Evolutionary conservation across 768 basidiomycete genomes (phyloP).

Genomic region (Psilocybe subaeruginosa): DNA sequence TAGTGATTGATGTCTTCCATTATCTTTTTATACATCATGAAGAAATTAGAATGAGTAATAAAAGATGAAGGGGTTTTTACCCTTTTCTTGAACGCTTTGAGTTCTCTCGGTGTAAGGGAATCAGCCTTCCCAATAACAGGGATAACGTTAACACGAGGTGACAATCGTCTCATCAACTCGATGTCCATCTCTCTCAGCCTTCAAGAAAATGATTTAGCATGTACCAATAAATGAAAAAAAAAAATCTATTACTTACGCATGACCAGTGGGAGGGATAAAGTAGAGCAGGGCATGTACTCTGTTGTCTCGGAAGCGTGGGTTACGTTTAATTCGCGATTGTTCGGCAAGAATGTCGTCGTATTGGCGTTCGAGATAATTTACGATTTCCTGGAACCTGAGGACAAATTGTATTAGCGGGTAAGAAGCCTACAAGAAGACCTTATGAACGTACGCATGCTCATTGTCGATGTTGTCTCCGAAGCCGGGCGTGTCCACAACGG

Average conservation of each 20-base stretch:
- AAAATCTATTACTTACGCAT: slow-evolving; percentile 56
- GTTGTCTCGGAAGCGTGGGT: slow-evolving; percentile 90
- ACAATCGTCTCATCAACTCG: slow-evolving; percentile 87
- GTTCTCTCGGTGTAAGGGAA: slow-evolving; percentile 80
- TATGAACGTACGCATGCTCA: slow-evolving; percentile 69
- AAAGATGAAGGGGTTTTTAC: slow-evolving; percentile 31
- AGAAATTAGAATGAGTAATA: not conserved
- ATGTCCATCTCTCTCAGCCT: slow-evolving; percentile 91
- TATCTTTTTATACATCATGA: slow-evolving; percentile 47
- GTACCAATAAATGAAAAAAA: not conserved
- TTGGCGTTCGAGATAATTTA: slow-evolving; percentile 86
- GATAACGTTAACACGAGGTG: slow-evolving; percentile 92
- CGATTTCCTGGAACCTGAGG: slow-evolving; percentile 83
- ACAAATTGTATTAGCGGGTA: slow-evolving; percentile 3
- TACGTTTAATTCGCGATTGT: slow-evolving; percentile 91
- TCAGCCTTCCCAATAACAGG: slow-evolving; percentile 90
- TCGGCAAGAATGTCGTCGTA: slow-evolving; percentile 90
- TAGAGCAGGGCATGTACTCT: slow-evolving; percentile 86
- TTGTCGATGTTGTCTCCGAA: slow-evolving; percentile 94
- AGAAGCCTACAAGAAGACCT: not conserved
- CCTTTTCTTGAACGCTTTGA: slow-evolving; percentile 84
- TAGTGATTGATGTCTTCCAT: slow-evolving; percentile 95
- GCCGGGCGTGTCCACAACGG: slow-evolving; percentile 91
- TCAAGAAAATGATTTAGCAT: slow-evolving; percentile 16
- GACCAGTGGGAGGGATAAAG: slow-evolving; percentile 89